These are phyloP conservation scores for Waitea zeae DNA, from an alignment of 1,284 basidiomycete genomes.

Conservation along the genomic window DNA sequence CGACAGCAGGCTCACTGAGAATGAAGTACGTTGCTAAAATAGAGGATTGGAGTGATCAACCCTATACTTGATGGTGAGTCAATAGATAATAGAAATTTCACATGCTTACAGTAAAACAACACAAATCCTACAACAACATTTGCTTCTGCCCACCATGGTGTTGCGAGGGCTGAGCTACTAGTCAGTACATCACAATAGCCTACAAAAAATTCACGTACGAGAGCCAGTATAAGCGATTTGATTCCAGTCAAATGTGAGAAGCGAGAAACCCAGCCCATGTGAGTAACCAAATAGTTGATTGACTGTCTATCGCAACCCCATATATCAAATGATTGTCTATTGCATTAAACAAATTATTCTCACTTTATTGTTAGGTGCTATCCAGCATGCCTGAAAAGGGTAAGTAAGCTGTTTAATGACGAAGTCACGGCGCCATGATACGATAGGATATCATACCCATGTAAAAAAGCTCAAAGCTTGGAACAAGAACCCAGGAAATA, in stretches of 20 bases:
- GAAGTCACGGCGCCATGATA: too few species aligned
- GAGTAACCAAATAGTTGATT: conserved; percentile 71
- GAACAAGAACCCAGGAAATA: conserved; percentile 56
- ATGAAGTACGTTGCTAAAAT: conserved; percentile 48
- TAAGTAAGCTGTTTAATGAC: too few species aligned
- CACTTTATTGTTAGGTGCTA: conserved; percentile 49
- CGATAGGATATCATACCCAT: too few species aligned
- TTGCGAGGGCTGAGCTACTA: conserved; percentile 19
- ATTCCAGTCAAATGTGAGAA: conserved; percentile 63
- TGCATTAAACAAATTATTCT: too few species aligned
- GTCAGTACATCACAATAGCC: background rate
- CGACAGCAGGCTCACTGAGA: conserved; percentile 35
- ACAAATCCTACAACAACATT: conserved; percentile 73
- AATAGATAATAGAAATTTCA: too few species aligned
- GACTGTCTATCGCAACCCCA: too few species aligned
- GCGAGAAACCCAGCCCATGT: conserved; percentile 62
- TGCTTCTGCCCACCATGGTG: conserved; percentile 63
- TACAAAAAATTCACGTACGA: conserved; percentile 16
- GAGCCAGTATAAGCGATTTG: conserved; percentile 44
- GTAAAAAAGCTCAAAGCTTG: conserved; percentile 35
- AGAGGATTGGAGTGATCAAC: conserved; percentile 56
- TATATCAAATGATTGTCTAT: too few species aligned
- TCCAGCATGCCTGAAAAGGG: too few species aligned
- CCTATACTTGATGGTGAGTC: too few species aligned
- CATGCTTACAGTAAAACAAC: conserved; percentile 62